These are phyloP conservation scores for Typha latifolia DNA, from an alignment of 176 grass and related monocot species.

Conservation along the genomic window DNA sequence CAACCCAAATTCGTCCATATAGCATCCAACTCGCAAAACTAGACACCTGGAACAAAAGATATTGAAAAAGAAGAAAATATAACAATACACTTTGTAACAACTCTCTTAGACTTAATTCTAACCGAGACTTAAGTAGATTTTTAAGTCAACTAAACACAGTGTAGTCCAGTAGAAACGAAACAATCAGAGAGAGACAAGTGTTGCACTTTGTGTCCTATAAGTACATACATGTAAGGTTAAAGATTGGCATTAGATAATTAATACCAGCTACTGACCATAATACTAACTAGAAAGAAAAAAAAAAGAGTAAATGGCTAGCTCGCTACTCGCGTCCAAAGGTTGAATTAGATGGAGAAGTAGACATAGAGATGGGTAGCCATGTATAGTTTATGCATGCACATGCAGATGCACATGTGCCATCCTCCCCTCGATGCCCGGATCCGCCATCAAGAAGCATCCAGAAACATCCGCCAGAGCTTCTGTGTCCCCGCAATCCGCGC, in stretches of 20 bases:
- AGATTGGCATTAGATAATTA: conserved; percentile 14
- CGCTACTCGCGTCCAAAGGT: conserved; percentile 11
- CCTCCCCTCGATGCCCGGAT: not conserved
- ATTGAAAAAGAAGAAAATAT: too few species aligned
- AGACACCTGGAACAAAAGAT: too few species aligned
- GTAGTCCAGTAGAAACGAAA: too few species aligned
- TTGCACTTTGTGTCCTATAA: conserved; percentile 12
- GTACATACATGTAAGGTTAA: not conserved
- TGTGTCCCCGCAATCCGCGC: conserved; percentile 23
- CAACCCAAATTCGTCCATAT: too few species aligned
- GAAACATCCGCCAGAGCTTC: conserved; percentile 20
- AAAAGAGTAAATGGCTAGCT: not conserved
- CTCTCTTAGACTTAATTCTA: too few species aligned
- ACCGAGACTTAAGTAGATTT: too few species aligned
- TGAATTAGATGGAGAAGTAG: not conserved
- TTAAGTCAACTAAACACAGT: too few species aligned
- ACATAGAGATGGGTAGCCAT: conserved; percentile 9
- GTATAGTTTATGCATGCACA: not conserved
- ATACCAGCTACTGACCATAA: conserved; percentile 24
- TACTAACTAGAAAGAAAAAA: conserved; percentile 3
- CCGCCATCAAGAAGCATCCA: conserved; percentile 25
- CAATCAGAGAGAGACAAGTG: not conserved
- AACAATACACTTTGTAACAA: too few species aligned
- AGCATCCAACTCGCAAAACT: too few species aligned
- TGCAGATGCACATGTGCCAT: too few species aligned